Base-by-base conservation (phyloP, 768 basidiomycete species). In the Polyporus arcularius region DNA sequence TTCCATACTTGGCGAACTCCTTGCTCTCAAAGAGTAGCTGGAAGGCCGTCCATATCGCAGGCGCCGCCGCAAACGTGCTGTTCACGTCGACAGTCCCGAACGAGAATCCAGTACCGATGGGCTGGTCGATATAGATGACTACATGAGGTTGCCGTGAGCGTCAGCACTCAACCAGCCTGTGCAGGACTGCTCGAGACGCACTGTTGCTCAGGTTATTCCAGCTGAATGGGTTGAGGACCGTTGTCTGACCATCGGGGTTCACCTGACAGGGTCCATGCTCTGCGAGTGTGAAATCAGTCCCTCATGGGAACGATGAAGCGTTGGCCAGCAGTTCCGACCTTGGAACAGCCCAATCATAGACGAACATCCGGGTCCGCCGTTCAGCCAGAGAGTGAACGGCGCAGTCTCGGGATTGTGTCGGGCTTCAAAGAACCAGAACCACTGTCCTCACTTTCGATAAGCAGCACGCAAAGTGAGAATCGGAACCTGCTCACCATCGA, bases 401-500 rank as follows among this genome's bases (percentile, higher is more conserved):
- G 86, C 86, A 1, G 79, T 85, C 51, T 85, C 82, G 0, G 86
- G 84, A 3, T 77, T 73, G 32, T 82, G 72, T 14, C 88, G 79
- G 2, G 87, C 80, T 62, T 85, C 88, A 55, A 89, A 89, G 71
- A 88, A 89, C 85, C 87, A 89, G 67, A 88, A 89, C 85, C 85
- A 88, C 86, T 87, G 55, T 26, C 4, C 14, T 43, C 45, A 30
- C 6, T 18, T 8, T 16, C 10, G 53, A 41, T 42, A 12, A 57
- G 38, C 15, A 26, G 26, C n/a, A 1, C 8, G 6, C 2, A 40
- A 11, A 7, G 30, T 18, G 3, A 15, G 11, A 30, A 4, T n/a
- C n/a, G 26, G 6, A 9, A 40, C 16, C 43, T 21, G 18, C 28
- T 42, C 48, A 85, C 85, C 81, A 85, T 82, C 0, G 83, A 85